Percentiles rank a stretch among this genome's conserved stretches.
phyloP scores from a whole-genome alignment of 1,284 basidiomycete species.

The Irpex sp. region DNA sequence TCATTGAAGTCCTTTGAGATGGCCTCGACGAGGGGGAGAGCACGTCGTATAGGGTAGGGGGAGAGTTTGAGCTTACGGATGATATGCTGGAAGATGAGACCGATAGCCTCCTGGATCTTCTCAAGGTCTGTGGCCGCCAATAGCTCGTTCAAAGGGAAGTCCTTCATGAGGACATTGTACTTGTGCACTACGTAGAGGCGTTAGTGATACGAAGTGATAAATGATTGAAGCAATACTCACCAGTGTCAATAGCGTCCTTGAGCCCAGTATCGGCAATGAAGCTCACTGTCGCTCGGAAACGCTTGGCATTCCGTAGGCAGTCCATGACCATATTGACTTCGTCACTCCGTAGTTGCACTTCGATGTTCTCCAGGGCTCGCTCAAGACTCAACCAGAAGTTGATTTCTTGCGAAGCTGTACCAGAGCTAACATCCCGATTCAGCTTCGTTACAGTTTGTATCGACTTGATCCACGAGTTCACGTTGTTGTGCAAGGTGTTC shows the following conservation, averaged over 20 bases:
- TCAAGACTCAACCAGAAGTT: constrained; percentile 99
- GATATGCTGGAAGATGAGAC: constrained; percentile 89
- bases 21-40: constrained; percentile 94
- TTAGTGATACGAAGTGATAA: neutral
- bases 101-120: constrained; percentile 88
- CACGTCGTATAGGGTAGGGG: constrained; percentile 94
- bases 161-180: constrained; percentile 98
- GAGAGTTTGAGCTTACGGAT: constrained; percentile 95
- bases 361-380: constrained; percentile 89
- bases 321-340: constrained; percentile 96
- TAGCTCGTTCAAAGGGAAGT: constrained; percentile 96
- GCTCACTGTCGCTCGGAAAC: constrained; percentile 96
- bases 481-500: constrained; percentile 90
- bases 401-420: constrained; percentile 97
- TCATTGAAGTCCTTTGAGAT: constrained; percentile 98
- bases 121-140: constrained; percentile 94
- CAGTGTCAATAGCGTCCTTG: constrained; percentile 87
- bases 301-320: constrained; percentile 91
- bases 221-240: constrained; percentile 38
- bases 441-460: constrained; percentile 97
- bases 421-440: constrained; percentile 88
- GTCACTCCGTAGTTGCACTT: constrained; percentile 87
- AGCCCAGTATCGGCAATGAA: constrained; percentile 97
- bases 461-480: constrained; percentile 98
- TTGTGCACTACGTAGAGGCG: constrained; percentile 71